Percentiles rank a stretch among this genome's conserved stretches.
Conservation (phyloP, 441 rosid species). For the Dalechampia spathulata region DNA sequence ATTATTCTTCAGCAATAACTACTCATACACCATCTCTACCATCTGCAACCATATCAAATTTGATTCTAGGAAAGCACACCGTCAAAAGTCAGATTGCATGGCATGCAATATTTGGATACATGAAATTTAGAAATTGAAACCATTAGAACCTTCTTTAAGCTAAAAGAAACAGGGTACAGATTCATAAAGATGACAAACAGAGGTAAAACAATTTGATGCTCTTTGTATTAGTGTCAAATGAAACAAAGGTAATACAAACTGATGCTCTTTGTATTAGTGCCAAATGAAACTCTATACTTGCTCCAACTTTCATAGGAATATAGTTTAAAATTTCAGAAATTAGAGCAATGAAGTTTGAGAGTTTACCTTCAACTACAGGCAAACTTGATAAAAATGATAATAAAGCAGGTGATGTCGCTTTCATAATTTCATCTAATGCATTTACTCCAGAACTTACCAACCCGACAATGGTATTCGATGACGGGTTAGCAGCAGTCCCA, state of each 20-base stretch:
- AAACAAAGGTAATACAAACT: too few relatives aligned
- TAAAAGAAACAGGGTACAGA: background rate
- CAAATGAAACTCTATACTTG: background rate
- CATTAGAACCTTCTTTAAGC: background rate
- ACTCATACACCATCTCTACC: background rate
- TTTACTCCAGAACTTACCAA: slow-evolving; percentile 33
- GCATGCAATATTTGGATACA: background rate
- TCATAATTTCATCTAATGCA: slow-evolving; percentile 56
- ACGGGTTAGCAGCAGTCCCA: slow-evolving; percentile 30
- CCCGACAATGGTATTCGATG: slow-evolving; percentile 34
- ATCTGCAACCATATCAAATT: background rate
- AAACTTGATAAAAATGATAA: slow-evolving; percentile 64
- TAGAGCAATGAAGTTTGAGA: slow-evolving; percentile 13
- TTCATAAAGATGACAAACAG: background rate
- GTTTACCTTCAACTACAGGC: slow-evolving; percentile 69
- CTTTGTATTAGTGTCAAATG: too few relatives aligned
- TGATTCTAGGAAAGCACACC: background rate
- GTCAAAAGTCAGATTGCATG: background rate
- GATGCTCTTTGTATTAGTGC: background rate
- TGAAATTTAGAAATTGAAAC: background rate
- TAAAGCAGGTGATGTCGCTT: slow-evolving; percentile 76
- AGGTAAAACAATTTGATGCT: too few relatives aligned
- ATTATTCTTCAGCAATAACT: background rate
- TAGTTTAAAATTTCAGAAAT: background rate
- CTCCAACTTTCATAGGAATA: background rate